Evolutionary conservation across 2,329 filamentous ascomycete species (phyloP), one percentile per base, ranked within the genome.

Genomic region (Akanthomyces muscarius): DNA sequence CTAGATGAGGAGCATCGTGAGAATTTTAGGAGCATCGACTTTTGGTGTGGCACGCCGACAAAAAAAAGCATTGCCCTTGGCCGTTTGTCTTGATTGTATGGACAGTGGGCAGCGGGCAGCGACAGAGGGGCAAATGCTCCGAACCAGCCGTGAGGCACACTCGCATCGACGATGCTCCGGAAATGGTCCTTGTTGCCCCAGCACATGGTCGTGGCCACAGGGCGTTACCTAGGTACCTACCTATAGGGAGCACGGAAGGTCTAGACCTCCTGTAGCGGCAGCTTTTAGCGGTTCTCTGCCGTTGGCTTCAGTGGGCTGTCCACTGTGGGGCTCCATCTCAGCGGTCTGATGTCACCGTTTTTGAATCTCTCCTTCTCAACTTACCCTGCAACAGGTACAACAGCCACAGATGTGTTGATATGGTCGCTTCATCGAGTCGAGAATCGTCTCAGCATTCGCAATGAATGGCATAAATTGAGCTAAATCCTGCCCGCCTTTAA

Each of bases 101-200:
- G 55, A 25, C 41, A 28, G 23, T 16, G 33, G 50, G 55, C 56
- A 50, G 33, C 16, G 50, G 55, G 50, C n/a, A 48, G n/a, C 13
- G 42, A 18, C 25, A 18, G 52, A 56, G 60, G 60, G 60, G 52
- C 60, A 62, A 62, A 62, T n/a, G 60, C 50, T 62, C 60, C 60
- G 60, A 44, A 23, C 28, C 4, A 55, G 41, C 60, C 60, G 38
- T 28, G 56, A 38, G 53, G 38, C 28, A 45, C 56, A 59, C 33
- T 50, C 50, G 56, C 56, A 59, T 59, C 56, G 56, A 42, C 28
- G 44, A 48, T 58, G 50, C 38, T 41, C 38, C 38, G 14, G 38
- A 41, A 41, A 14, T 5, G 38, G 38, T 36, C 10, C 33, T 6
- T 41, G 13, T 41, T 41, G 30, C 5, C 5, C 21, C 7, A 6